These are phyloP conservation scores for Cardamine chenopodiifolia DNA, from an alignment of 345 rosid species.

Conservation along the genomic window DNA sequence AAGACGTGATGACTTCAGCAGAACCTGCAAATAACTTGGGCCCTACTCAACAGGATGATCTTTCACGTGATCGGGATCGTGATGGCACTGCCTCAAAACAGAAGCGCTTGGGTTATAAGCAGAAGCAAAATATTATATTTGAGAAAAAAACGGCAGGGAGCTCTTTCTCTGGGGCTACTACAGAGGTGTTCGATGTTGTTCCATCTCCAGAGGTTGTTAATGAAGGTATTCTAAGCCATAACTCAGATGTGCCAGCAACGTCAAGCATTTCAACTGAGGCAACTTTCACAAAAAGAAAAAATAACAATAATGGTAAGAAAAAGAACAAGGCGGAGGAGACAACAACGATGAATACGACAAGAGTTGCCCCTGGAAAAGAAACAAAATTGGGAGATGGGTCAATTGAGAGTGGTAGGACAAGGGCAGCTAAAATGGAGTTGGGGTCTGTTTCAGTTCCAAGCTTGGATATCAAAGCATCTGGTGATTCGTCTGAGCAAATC, in stretches of 20 bases:
- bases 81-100: slow-evolving; percentile 55
- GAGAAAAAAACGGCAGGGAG: slow-evolving; percentile 53
- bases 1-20: slow-evolving; percentile 35
- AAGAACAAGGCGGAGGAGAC: slow-evolving; percentile 68
- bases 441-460: slow-evolving; percentile 42
- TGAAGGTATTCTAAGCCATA: slow-evolving; percentile 47
- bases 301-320: slow-evolving; percentile 59
- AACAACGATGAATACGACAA: slow-evolving; percentile 40
- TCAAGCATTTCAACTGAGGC: slow-evolving; percentile 50
- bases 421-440: slow-evolving; percentile 43
- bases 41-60: slow-evolving; percentile 38
- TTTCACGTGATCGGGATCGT: slow-evolving; percentile 44
- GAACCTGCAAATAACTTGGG: slow-evolving; percentile 45
- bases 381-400: slow-evolving; percentile 36
- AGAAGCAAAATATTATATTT: slow-evolving; percentile 49
- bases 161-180: slow-evolving; percentile 36
- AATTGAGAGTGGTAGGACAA: slow-evolving; percentile 48
- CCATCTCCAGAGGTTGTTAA: slow-evolving; percentile 41
- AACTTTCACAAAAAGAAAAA: slow-evolving; percentile 61
- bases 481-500: slow-evolving; percentile 52
- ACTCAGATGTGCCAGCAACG: slow-evolving; percentile 45
- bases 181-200: slow-evolving; percentile 42
- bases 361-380: slow-evolving; percentile 46
- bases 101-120: slow-evolving; percentile 55
- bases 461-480: slow-evolving; percentile 50